These are phyloP conservation scores for Botrytis sinoallii DNA, from an alignment of 2,329 filamentous ascomycete genomes.

Conservation along the genomic window DNA sequence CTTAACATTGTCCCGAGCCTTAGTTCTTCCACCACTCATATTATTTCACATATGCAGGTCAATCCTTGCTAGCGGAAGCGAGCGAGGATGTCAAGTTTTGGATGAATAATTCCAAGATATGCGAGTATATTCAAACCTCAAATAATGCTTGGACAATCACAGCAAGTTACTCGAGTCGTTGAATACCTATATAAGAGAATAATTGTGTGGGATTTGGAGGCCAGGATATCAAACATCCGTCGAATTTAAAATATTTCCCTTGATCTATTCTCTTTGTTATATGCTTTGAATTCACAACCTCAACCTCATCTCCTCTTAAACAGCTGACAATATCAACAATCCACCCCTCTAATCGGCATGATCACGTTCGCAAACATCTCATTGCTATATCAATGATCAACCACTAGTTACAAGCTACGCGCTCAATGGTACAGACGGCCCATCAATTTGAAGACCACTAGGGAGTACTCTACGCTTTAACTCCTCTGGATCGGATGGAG, in stretches of 20 bases:
- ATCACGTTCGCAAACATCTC: constrained; percentile 43
- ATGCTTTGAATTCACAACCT: background rate
- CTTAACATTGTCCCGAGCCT: constrained; percentile 9
- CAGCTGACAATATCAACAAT: constrained; percentile 29
- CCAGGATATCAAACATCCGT: background rate
- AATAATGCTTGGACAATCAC: background rate
- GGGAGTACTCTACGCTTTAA: constrained; percentile 25
- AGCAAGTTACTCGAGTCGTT: too few species aligned
- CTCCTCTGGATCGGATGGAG: background rate
- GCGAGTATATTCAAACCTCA: background rate
- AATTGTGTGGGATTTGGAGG: background rate
- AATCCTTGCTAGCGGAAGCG: background rate
- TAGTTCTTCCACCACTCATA: constrained; percentile 7
- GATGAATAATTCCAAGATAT: background rate
- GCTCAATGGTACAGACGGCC: constrained; percentile 39
- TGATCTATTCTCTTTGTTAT: background rate
- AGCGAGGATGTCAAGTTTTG: background rate
- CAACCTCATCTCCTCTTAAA: background rate
- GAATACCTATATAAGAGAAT: background rate
- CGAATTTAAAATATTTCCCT: background rate
- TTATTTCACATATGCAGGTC: background rate
- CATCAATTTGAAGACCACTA: constrained; percentile 31
- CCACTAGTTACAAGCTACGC: constrained; percentile 44
- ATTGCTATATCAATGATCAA: constrained; percentile 45
- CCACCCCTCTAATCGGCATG: constrained; percentile 46